Evolutionary conservation across 352 stramenopile genomes (phyloP).

Genomic region (Sclerospora graminicola): DNA sequence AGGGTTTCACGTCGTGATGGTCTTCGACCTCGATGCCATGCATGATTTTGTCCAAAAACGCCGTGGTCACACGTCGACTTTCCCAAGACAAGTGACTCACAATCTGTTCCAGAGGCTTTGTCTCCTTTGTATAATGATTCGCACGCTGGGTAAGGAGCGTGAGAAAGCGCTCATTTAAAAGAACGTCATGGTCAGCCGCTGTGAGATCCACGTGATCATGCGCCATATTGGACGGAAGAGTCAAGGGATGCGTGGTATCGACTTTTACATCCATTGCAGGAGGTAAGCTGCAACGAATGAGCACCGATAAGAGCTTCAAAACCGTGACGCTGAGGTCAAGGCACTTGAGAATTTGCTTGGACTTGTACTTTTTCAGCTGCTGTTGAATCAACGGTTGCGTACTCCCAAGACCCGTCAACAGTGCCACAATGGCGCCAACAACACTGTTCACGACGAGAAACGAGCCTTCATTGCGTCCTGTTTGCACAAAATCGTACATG

Average conservation of each 20-base stretch:
- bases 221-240: conserved; percentile 50
- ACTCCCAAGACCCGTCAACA: conserved; percentile 46
- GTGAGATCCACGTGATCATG: conserved; percentile 64
- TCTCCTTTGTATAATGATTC: too few species aligned
- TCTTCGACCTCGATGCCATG: too few species aligned
- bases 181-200: too few species aligned
- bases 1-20: too few species aligned
- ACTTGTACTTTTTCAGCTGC: conserved; percentile 62
- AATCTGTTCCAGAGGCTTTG: too few species aligned
- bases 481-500: too few species aligned
- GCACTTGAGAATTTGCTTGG: conserved; percentile 63
- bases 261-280: conserved; percentile 52
- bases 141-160: too few species aligned
- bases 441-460: conserved; percentile 79
- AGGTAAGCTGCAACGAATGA: conserved; percentile 62
- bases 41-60: conserved; percentile 57
- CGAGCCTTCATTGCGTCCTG: conserved; percentile 64
- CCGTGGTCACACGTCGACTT: too few species aligned
- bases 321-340: conserved; percentile 59
- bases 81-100: too few species aligned
- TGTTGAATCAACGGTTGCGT: conserved; percentile 51
- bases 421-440: conserved; percentile 49
- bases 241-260: conserved; percentile 14
- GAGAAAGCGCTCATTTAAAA: too few species aligned
- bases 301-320: too few species aligned